phyloP scores from a whole-genome alignment of 352 stramenopile species.

The Paralagenidium karlingii region DNA sequence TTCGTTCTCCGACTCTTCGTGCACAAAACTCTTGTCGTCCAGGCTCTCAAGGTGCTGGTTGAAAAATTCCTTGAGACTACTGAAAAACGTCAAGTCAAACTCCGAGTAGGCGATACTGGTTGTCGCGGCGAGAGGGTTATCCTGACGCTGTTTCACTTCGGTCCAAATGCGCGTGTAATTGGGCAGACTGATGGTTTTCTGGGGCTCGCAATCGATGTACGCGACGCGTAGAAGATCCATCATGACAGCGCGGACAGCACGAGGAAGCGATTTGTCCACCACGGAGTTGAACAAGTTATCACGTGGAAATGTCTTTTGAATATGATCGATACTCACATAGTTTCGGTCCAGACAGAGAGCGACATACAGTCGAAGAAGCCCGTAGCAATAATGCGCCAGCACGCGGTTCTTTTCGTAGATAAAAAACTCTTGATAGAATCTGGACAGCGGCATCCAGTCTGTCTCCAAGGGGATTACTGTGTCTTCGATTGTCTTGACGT shows the following conservation, averaged over 20 bases:
- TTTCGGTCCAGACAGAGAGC: constrained; percentile 60
- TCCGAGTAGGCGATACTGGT: constrained; percentile 17
- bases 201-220: constrained; percentile 58
- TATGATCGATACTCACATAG: constrained; percentile 62
- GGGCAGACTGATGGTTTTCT: constrained; percentile 37
- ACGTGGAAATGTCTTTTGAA: constrained; percentile 45
- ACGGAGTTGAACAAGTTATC: constrained; percentile 30
- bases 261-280: constrained; percentile 26
- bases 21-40: constrained; percentile 26
- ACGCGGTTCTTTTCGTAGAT: constrained; percentile 21
- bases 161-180: constrained; percentile 65
- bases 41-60: constrained; percentile 26
- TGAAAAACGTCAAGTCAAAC: constrained; percentile 34
- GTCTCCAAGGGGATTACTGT: too few relatives aligned
- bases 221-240: constrained; percentile 51
- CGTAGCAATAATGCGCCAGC: constrained; percentile 57
- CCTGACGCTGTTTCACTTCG: constrained; percentile 16
- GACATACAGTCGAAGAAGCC: constrained; percentile 53
- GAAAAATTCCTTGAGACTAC: constrained; percentile 26
- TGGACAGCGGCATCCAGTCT: constrained; percentile 28
- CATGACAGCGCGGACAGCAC: constrained; percentile 46
- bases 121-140: constrained; percentile 13
- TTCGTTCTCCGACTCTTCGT: constrained; percentile 48
- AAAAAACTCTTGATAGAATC: constrained; percentile 60
- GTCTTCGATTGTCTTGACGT: too few relatives aligned